Evolutionary conservation across 495 filamentous ascomycete genomes (phyloP), one percentile per base, ranked within the genome.

Genomic region (Lophiostoma macrostomum): DNA sequence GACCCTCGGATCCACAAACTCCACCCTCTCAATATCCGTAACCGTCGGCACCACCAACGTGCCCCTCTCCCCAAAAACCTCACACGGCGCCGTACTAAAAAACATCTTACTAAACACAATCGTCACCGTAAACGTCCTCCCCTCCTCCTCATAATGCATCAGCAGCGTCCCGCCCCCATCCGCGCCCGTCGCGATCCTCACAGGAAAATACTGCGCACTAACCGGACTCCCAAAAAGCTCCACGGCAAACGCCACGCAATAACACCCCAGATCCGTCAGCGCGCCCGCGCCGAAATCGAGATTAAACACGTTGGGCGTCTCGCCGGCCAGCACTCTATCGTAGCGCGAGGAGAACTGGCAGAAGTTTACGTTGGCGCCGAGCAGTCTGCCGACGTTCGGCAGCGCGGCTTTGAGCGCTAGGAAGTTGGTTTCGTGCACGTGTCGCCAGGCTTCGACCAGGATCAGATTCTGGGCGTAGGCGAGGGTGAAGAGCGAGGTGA

Each of bases 231-330:
- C 91, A 63, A 95, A 88, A n/a, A 88, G 69, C 13, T 81, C 74
- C 65, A 87, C 83, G 0, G 79, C 82, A 68, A 95, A 90, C 69
- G 94, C 88, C 18, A 95, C 72, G 28, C 91, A 73, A 65, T 96
- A 91, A 4, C 84, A 80, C 43, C 91, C 91, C 7, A 96, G 75
- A 67, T 95, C 91, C 63, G 86, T 91, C 27, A 94, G 72, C 19
- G 79, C 81, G 16, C 87, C 85, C 10, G 85, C 83, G 25, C 82
- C 89, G 23, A 84, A 76, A 67, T 90, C 80, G 29, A 90, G 85
- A 67, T 93, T 88, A 67, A 91, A 94, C 69, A 94, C 87, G 5
- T 85, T 82, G 67, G 91, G 86, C 61, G 85, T 87, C 66, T 93
- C 88, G 31, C 85, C 82, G n/a, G 23, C 35, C 0, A 70, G 61